Base-by-base conservation (phyloP, 257 asterid genomes). In the Henckelia pumila region DNA sequence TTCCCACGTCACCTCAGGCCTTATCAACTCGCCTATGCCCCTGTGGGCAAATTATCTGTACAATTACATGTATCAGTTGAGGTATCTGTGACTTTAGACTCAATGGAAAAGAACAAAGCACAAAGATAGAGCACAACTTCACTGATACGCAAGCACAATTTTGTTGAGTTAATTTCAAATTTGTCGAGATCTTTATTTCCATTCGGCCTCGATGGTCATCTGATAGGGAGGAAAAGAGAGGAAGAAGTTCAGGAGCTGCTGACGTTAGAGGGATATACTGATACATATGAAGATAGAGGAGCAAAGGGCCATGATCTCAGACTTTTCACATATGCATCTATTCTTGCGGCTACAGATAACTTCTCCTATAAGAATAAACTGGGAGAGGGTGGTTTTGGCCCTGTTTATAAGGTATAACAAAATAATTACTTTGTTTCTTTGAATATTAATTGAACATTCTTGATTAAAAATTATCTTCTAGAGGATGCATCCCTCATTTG, bases 341-440 rank as follows among this genome's bases (percentile, higher is more conserved):
- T 82, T 26, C 55, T 64, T 29, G 80, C 81, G n/a, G 87, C 92
- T 28, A 83, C 95, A 17, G 56, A 68, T 58, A 73, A 76, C 70
- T 85, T 88, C 26, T 83, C 90, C 44, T 37, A 50, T 0, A 63
- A 62, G 33, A 58, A 77, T 40, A 83, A 82, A 73, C 82, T 88
- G 11, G 95, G 89, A 69, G 66, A 80, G 76, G 92, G 92, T 58
- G 95, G 90, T 69, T 88, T 85, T 71, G 88, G 89, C 72, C 77
- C 88, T 24, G 92, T 85, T 63, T 86, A 80, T 71, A 79, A 68
- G 89, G 87, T 83, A 37, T 37, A 32, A 47, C 47, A 3, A 2
- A 59, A 10, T 13, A 59, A 33, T 59, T 25, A 16, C 14, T 29
- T 8, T 1, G 8, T 13, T 30, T 30, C 11, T n/a, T 30, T 61